phyloP scores from a whole-genome alignment of 2,329 filamentous ascomycete genomes.

The Talaromyces sp. region DNA sequence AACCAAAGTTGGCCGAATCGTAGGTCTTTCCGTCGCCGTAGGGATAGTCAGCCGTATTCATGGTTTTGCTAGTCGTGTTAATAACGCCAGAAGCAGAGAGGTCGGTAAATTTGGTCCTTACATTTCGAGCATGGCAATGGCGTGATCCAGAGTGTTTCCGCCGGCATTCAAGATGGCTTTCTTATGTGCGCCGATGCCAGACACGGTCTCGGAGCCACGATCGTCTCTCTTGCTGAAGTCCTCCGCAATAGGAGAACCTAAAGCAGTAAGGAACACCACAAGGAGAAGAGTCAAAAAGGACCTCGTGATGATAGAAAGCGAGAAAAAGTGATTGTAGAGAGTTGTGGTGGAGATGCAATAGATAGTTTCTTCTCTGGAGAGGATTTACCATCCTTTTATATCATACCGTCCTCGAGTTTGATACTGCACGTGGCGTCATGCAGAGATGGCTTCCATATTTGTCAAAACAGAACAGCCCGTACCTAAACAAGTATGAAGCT shows the following conservation, averaged over 20 bases:
- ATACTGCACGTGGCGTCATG: background rate
- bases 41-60: background rate
- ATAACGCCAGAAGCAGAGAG: background rate
- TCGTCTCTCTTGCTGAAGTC: constrained; percentile 9
- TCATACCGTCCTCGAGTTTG: background rate
- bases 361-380: background rate
- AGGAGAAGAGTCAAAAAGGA: background rate
- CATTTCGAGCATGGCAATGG: constrained; percentile 36
- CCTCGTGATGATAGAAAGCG: background rate
- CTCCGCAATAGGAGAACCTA: background rate
- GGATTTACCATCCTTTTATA: background rate
- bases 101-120: constrained; percentile 10
- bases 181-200: constrained; percentile 28
- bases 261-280: background rate
- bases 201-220: constrained; percentile 24
- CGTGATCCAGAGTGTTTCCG: constrained; percentile 32
- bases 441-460: background rate
- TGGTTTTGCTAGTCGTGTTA: background rate
- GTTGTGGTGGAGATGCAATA: background rate
- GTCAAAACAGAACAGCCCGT: background rate
- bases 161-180: constrained; percentile 27
- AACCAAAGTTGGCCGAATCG: constrained; percentile 23
- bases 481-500: background rate
- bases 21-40: constrained; percentile 26
- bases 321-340: background rate